These are phyloP conservation scores for Ganoderma resinaceum DNA, from an alignment of 1,284 basidiomycete species.

Conservation along the genomic window DNA sequence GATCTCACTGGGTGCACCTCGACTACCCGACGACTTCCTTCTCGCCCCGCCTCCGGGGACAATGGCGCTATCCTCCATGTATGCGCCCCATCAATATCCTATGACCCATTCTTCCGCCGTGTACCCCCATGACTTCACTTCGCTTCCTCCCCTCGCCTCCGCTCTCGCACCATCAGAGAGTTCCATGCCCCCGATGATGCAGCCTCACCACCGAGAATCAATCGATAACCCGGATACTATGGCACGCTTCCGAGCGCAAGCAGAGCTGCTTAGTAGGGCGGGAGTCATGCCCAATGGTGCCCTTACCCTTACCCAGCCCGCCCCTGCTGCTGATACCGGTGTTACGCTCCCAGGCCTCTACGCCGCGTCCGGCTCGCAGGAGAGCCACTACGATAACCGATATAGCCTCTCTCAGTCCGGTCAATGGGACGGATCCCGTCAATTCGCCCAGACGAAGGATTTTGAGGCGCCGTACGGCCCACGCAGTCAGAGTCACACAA, in stretches of 20 bases:
- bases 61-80: constrained; percentile 34
- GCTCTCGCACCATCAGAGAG: constrained; percentile 24
- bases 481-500: constrained; percentile 23
- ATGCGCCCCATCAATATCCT: constrained; percentile 29
- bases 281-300: constrained; percentile 39
- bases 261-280: constrained; percentile 48
- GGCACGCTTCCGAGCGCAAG: constrained; percentile 56
- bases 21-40: constrained; percentile 43
- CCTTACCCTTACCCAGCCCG: constrained; percentile 27
- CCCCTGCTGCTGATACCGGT: constrained; percentile 26
- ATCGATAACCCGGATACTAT: constrained; percentile 47
- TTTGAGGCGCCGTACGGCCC: constrained; percentile 26
- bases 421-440: constrained; percentile 28
- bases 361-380: constrained; percentile 17
- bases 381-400: constrained; percentile 21
- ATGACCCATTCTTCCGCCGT: constrained; percentile 28
- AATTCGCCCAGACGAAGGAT: constrained; percentile 30
- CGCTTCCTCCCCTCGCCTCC: constrained; percentile 25
- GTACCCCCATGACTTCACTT: constrained; percentile 30
- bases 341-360: constrained; percentile 26
- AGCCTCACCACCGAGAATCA: constrained; percentile 14
- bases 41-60: constrained; percentile 31
- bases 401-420: constrained; percentile 18
- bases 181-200: constrained; percentile 16
- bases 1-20: constrained; percentile 35